Evolutionary conservation across 1,284 basidiomycete species (phyloP), one percentile per base, ranked within the genome.

Genomic region (Vanrija sp.): DNA sequence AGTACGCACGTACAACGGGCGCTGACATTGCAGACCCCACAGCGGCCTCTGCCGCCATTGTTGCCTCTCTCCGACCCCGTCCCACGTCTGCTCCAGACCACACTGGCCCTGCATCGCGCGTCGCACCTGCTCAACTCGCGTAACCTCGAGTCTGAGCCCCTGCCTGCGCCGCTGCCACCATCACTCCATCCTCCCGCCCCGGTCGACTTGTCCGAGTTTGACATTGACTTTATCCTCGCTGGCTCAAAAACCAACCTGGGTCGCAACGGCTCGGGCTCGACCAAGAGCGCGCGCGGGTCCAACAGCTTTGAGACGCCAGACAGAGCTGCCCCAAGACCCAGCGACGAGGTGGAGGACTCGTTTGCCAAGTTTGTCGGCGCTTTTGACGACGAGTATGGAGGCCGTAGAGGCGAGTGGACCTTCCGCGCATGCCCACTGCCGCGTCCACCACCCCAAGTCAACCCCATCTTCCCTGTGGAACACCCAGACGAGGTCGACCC

Each of bases 341-440:
- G 57, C 20, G 61, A 61, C 22, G 69, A 75, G 35, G 72, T 74
- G 10, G 76, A 77, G 54, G 76, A 78, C 58, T 67, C 70, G 14
- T 78, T 78, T 58, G 73, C 74, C 41, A 75, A 74, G 48, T 77
- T 78, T 57, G 76, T 77, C n/a, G 75, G 75, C 23, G 68, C 72
- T 25, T 74, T 75, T 47, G 77, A 78, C 46, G 69, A 76, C 49
- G 76, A 77, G 43, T 78, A 77, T 52, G 75, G 69, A 41, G 73
- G 60, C 23, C 65, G 75, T n/a, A 62, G 77, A n/a, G 75, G 72
- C 24, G 69, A 75, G 39, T 78, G 77, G 77, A 76, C 73, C 7
- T 78, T 77, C 56, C 58, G 71, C 23, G 63, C 66, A 1, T 66
- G 65, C 45, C 41, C 57, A 16, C 4, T 31, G 31, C 12, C 31